Evolutionary conservation across 768 basidiomycete genomes (phyloP), one percentile per base, ranked within the genome.

Genomic region (Amanita fuliginea): DNA sequence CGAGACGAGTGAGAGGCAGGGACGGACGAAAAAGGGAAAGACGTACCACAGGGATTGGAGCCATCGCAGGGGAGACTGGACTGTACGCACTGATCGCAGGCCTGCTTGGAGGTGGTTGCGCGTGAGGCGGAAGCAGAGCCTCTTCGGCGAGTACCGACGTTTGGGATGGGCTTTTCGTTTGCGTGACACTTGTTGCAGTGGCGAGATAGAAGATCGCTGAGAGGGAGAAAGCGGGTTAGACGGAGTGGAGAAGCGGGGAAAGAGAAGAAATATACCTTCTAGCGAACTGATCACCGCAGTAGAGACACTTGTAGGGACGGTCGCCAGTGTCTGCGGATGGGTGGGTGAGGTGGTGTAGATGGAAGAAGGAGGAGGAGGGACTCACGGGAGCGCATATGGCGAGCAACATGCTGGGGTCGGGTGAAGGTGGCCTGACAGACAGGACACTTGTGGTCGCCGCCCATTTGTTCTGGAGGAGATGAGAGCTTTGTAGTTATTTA

Each of bases 361-460:
- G 22, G 2, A 42, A 35, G 54, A 44, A 48, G 47, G 52, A 47
- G 43, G 53, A 54, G 54, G 40, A 54, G 46, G 51, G 51, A 81
- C 86, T 68, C 69, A 90, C 86, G 88, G 57, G 86, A 89, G 64
- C 88, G 80, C 87, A 91, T 90, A 66, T 90, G 89, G 44, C 88
- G 70, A 0, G 86, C 86, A 42, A 92, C 89, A 78, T 92, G 88
- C 59, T 91, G 88, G 24, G 88, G 88, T 46, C 88, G 76, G 19
- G 89, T 92, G 56, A 92, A 92, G 0, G 87, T 89, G 0, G 89
- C 84, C 54, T 84, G 78, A 63, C 88, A 92, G 10, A 91, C 87
- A 14, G 88, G 81, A 62, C 89, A 91, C 64, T 83, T 85, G 74
- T 87, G 84, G 67, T 87, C 85, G 33, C 85, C 85, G 53, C 75